These are phyloP conservation scores for Guyanaporus albipodus DNA, from an alignment of 768 basidiomycete genomes.

Conservation along the genomic window DNA sequence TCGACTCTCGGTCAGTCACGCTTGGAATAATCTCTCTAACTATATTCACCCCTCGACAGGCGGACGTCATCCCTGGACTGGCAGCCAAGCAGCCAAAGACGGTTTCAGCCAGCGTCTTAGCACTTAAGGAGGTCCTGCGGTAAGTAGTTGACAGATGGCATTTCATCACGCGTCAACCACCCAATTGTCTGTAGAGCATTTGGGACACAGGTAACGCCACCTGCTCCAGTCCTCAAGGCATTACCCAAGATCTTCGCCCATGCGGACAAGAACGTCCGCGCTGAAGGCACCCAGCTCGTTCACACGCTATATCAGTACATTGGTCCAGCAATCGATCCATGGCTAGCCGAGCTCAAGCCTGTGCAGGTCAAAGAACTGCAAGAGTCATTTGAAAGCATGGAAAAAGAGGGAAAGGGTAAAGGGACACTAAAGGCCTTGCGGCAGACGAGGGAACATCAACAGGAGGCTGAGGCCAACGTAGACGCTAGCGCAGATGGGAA, in stretches of 20 bases:
- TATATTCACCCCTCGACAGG: conserved; percentile 41
- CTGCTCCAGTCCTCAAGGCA: conserved; percentile 77
- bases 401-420: conserved; percentile 80
- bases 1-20: conserved; percentile 25
- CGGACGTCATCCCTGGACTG: conserved; percentile 79
- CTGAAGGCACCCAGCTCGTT: conserved; percentile 79
- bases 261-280: conserved; percentile 90
- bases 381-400: conserved; percentile 81
- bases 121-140: conserved; percentile 83
- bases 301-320: conserved; percentile 83
- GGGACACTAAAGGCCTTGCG: conserved; percentile 78
- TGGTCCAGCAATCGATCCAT: conserved; percentile 78
- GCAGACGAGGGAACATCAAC: conserved; percentile 68
- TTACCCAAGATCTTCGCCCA: conserved; percentile 94
- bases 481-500: conserved; percentile 33
- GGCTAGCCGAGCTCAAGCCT: conserved; percentile 87
- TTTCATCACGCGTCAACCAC: not conserved
- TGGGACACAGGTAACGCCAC: conserved; percentile 69
- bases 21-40: conserved; percentile 18
- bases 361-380: conserved; percentile 96
- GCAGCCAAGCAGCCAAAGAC: conserved; percentile 92
- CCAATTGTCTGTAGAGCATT: conserved; percentile 52
- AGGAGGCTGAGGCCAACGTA: conserved; percentile 57
- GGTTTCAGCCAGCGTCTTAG: conserved; percentile 74
- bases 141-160: conserved; percentile 34